Evolutionary conservation across 495 filamentous ascomycete species (phyloP).

Genomic region (Xylaria palmicola): DNA sequence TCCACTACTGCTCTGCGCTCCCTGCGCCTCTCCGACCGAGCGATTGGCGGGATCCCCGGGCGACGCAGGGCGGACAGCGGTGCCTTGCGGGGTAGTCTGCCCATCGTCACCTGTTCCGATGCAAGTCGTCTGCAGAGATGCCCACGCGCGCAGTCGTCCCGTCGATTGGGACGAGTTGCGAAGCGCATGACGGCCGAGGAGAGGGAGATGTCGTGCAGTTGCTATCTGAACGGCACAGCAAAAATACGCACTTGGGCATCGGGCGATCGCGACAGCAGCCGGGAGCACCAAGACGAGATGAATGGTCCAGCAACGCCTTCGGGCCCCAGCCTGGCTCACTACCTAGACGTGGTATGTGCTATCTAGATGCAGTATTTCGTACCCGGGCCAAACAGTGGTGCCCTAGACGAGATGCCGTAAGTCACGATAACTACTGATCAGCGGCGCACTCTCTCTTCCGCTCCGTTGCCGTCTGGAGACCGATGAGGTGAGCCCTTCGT

Average conservation of each 20-base stretch:
- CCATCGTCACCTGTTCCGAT: neutral
- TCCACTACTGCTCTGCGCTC: neutral
- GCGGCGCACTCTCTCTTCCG: conserved; percentile 1
- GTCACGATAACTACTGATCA: no score
- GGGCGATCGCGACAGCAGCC: no score
- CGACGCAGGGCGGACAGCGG: neutral
- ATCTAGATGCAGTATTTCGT: no score
- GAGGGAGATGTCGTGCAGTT: neutral
- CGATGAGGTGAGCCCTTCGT: conserved; percentile 14
- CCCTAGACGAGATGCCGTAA: no score
- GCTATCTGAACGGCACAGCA: neutral
- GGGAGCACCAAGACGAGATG: no score
- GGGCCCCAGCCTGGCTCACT: no score
- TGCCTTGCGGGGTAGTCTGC: neutral
- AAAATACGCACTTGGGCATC: no score
- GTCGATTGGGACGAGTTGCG: neutral
- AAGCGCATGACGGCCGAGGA: neutral
- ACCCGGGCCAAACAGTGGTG: no score
- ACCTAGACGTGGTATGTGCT: no score
- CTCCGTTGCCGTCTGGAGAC: neutral
- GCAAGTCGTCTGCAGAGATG: neutral
- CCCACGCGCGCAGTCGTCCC: neutral
- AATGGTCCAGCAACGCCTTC: no score
- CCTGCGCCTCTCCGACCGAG: neutral
- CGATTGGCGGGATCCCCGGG: conserved; percentile 2